These are phyloP conservation scores for Solanum gracilifrons DNA, from an alignment of 257 asterid genomes.

Conservation along the genomic window DNA sequence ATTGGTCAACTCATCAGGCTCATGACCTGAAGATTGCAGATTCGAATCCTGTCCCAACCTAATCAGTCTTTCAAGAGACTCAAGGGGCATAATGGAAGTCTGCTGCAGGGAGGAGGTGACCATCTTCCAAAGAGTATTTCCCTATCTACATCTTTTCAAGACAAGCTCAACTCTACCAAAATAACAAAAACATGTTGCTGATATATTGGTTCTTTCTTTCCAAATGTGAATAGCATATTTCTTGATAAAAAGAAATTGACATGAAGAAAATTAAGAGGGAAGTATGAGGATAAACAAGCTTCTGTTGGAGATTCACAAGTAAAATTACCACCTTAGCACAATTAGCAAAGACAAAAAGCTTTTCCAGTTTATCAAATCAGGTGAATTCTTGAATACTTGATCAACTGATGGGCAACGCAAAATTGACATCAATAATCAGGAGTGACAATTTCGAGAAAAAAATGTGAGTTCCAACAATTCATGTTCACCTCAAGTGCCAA, in stretches of 20 bases:
- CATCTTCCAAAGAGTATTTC: background rate
- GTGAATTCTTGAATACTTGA: background rate
- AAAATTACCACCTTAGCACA: background rate
- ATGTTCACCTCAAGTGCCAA: constrained; percentile 42
- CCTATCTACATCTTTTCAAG: background rate
- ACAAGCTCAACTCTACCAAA: background rate
- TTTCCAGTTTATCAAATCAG: background rate
- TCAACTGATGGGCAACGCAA: background rate
- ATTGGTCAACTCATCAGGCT: too few relatives aligned
- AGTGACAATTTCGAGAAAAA: background rate
- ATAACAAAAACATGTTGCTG: background rate
- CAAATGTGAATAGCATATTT: background rate
- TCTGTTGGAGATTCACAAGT: background rate
- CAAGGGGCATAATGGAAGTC: background rate
- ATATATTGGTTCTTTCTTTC: background rate
- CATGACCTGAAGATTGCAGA: too few relatives aligned
- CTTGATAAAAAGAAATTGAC: background rate
- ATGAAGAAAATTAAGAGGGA: background rate
- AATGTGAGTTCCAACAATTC: background rate
- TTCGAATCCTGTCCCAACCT: background rate
- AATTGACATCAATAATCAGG: background rate
- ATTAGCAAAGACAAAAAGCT: background rate
- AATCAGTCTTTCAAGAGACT: background rate
- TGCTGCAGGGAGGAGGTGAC: background rate
- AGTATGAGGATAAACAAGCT: background rate